Evolutionary conservation across 1,284 basidiomycete species (phyloP), one percentile per base, ranked within the genome.

Genomic region (Golubevia pallescens): DNA sequence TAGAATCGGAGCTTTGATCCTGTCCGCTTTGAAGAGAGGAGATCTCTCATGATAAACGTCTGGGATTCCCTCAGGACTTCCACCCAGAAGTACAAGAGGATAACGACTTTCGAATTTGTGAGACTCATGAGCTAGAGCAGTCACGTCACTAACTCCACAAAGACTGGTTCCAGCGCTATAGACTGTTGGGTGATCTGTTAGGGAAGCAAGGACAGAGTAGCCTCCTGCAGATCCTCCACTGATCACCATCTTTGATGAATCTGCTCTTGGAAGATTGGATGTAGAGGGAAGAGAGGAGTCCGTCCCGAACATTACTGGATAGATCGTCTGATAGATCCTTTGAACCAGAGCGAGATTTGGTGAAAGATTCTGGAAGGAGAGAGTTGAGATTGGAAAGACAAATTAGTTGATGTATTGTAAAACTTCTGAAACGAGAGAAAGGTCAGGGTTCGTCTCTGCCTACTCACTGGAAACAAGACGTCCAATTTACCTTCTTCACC

Each of bases 41-140:
- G 88, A 89, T 8, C 90, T 85, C 19, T 87, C 87, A 54, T 86
- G 82, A 71, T 89, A 90, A 0, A 89, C 77, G n/a, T 89, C 81
- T 2, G 88, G 88, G 2, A 87, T 81, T 60, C 89, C 86, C 3
- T 84, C 74, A 1, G 84, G 78, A 0, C 87, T 89, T 0, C 90
- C 91, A 0, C 90, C 90, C 28, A 92, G 74, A 1, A 92, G 86
- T 65, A 88, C 87, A 68, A 88, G 65, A 5, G 68, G 78, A 69
- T 90, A 91, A n/a, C 86, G 85, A 20, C 88, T 86, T 78, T 91
- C 89, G 60, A 91, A 92, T 73, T 92, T 92, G 85, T 92, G 91
- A 0, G 90, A 90, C 65, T 89, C 88, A 42, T 87, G 82, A 3
- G 86, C 87, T 16, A 91, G 86, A 20, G 86, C 84, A 1, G 77